Conservation (phyloP, 129 eudicot genomes). For the Centaurea solstitialis region DNA sequence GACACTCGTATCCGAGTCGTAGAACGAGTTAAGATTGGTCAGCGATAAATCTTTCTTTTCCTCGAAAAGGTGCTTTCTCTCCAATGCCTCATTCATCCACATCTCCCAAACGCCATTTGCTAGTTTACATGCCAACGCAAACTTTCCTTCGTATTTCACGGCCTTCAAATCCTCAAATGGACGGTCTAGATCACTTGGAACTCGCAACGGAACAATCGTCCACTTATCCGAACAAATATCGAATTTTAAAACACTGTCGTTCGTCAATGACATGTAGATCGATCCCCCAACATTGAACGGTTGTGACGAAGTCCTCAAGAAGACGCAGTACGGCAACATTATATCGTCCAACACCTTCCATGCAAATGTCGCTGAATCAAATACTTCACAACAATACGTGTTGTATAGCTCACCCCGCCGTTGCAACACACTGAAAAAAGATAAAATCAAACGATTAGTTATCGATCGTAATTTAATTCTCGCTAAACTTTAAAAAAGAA, state of each 20-base stretch:
- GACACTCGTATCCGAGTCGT: not conserved
- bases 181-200: not conserved
- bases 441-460: not conserved
- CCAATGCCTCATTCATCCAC: not conserved
- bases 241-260: not conserved
- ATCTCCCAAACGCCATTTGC: not conserved
- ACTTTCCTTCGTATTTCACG: constrained; percentile 14
- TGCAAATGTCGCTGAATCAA: constrained; percentile 6
- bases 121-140: not conserved
- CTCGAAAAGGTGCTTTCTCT: not conserved
- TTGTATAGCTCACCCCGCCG: not conserved
- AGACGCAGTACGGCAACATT: not conserved
- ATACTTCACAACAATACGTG: constrained; percentile 4
- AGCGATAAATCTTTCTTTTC: not conserved
- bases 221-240: not conserved
- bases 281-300: constrained; percentile 17
- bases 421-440: no score
- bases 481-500: not conserved
- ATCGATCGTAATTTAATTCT: not conserved
- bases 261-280: constrained; percentile 2
- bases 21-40: not conserved
- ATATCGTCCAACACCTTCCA: not conserved
- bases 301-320: not conserved
- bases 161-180: not conserved
- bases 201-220: not conserved